Conservation (phyloP, 148 eudicot species). For the Silene conica region DNA sequence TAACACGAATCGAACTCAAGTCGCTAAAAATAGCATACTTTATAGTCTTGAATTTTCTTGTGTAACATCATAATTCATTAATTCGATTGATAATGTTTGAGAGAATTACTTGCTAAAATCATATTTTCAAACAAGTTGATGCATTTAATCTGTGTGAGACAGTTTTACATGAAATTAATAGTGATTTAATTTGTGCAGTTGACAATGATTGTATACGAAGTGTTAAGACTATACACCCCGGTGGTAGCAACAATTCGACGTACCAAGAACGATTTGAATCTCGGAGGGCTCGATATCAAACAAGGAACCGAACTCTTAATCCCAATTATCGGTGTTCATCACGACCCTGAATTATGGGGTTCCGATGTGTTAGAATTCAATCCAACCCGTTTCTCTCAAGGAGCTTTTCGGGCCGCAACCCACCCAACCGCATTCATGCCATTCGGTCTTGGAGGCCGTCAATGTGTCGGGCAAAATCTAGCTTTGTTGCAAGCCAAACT, state of each 20-base stretch:
- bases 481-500: constrained; percentile 54
- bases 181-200: constrained; percentile 32
- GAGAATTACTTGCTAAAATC: too few species aligned
- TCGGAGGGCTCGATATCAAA: constrained; percentile 43
- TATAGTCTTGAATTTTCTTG: too few species aligned
- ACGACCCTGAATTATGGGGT: constrained; percentile 52
- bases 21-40: neutral
- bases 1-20: neutral
- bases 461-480: constrained; percentile 57
- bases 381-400: constrained; percentile 47
- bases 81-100: too few species aligned
- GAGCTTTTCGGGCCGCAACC: constrained; percentile 38
- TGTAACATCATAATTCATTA: too few species aligned
- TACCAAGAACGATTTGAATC: constrained; percentile 33
- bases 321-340: constrained; percentile 60
- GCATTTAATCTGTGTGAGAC: too few species aligned
- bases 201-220: constrained; percentile 52
- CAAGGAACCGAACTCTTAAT: constrained; percentile 43
- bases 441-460: constrained; percentile 51
- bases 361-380: constrained; percentile 47
- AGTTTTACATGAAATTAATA: neutral
- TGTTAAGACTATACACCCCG: constrained; percentile 50
- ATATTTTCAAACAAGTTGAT: too few species aligned
- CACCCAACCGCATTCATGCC: constrained; percentile 56
- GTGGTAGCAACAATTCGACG: constrained; percentile 50